Evolutionary conservation across 148 eudicot species (phyloP), one percentile per base, ranked within the genome.

Genomic region (Cornus florida): DNA sequence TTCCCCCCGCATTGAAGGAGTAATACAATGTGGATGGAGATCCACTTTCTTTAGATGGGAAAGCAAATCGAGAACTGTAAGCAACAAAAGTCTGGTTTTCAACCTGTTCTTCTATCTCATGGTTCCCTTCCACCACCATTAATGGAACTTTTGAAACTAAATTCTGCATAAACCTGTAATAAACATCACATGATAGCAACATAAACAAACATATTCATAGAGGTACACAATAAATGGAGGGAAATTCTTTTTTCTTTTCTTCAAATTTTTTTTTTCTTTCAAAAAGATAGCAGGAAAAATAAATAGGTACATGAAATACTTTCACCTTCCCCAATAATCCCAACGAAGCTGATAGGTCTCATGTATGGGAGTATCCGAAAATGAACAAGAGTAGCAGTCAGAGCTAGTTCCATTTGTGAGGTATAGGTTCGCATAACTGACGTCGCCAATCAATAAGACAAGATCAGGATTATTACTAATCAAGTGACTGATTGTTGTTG

Each of bases 321-420:
- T 56, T 86, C 66, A 95, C 97, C 99, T 92, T 92, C 97, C 99
- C 99, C 98, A 96, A 74, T 91, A 96, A 85, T 96, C 99, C 99
- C 99, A 96, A 28, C 99, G 95, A 39, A 93, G 99, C 81, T 96
- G 98, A 80, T 96, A 93, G 0, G 98, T 96, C 84, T 96, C 99
- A 66, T 96, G 98, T 79, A 96, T 96, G 10, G 99, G 97, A 78
- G 92, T 90, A 53, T 91, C 68, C 4, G 94, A 33, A 84, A 93
- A 96, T 6, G 95, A 83, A 84, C 99, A 96, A 17, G 95, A 86
- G 77, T 96, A 96, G 83, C 99, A 96, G 79, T 93, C 97, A 41
- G 99, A 85, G 71, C 98, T 90, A 71, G 98, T 89, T 82, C 99
- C 99, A 77, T 96, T 93, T 35, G 97, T 91, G 67, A 93, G 93